Conservation (phyloP, 2,329 filamentous ascomycete genomes). For the Colletotrichum sp. region DNA sequence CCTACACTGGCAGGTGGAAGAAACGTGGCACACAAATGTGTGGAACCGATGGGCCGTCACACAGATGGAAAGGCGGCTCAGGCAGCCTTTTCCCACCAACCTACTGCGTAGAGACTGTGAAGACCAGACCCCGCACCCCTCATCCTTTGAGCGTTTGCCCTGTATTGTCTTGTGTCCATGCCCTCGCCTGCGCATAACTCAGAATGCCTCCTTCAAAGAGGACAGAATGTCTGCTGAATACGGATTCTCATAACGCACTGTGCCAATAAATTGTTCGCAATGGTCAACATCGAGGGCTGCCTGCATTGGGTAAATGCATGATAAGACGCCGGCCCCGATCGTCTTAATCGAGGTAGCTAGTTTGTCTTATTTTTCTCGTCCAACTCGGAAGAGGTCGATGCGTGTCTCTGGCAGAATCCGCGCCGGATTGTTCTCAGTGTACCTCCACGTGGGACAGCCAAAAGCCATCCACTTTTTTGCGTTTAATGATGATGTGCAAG, state of each 20-base stretch:
- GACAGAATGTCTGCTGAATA: not conserved
- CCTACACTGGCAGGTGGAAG: conserved; percentile 18
- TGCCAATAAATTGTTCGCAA: not conserved
- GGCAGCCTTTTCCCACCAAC: conserved; percentile 12
- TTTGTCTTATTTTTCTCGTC: not conserved
- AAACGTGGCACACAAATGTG: conserved; percentile 21
- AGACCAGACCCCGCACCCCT: not conserved
- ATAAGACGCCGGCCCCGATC: not conserved
- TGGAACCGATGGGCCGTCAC: conserved; percentile 21
- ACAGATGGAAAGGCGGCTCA: conserved; percentile 1
- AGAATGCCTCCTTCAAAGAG: not conserved
- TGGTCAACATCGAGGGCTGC: not conserved
- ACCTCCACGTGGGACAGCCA: conserved; percentile 18
- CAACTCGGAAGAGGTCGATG: not conserved
- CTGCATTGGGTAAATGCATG: not conserved
- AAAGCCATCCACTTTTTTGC: conserved; percentile 13
- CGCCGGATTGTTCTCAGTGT: conserved; percentile 5
- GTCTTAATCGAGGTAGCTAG: not conserved
- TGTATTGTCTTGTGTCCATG: not conserved
- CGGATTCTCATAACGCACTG: not conserved
- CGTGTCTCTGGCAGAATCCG: not conserved
- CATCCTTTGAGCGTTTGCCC: not conserved
- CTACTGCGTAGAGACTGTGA: not conserved
- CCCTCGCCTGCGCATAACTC: not conserved
- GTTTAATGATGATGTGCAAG: conserved; percentile 23